Evolutionary conservation across 306 rosid genomes (phyloP).

Genomic region (Vicia faba): DNA sequence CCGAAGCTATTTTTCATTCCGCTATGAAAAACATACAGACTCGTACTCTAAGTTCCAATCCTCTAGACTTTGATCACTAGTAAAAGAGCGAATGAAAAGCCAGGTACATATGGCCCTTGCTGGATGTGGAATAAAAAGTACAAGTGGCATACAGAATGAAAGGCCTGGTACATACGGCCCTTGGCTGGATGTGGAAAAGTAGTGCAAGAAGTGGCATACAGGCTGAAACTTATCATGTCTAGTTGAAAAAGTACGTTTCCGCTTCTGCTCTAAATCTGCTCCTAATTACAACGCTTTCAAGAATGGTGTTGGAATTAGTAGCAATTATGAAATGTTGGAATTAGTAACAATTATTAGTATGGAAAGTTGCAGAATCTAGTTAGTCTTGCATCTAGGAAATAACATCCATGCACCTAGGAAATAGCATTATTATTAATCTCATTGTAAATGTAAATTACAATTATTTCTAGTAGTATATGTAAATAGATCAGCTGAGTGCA

Average conservation of each 20-base stretch:
- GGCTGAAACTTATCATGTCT: constrained; percentile 8
- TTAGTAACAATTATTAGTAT: no score
- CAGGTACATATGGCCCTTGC: neutral
- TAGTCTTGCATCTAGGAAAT: no score
- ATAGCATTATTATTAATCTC: no score
- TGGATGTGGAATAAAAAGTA: neutral
- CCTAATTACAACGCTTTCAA: constrained; percentile 19
- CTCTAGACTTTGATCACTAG: neutral
- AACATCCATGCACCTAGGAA: no score
- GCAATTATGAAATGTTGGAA: no score
- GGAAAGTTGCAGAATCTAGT: no score
- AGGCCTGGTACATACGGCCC: neutral
- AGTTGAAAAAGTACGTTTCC: constrained; percentile 12
- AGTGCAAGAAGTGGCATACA: neutral
- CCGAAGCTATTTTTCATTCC: neutral
- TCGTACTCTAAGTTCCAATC: constrained; percentile 6
- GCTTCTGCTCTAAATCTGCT: constrained; percentile 10
- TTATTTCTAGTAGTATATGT: no score
- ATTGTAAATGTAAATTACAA: no score
- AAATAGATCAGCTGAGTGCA: no score
- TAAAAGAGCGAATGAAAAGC: constrained; percentile 26
- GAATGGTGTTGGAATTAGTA: no score
- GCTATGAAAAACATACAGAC: constrained; percentile 16
- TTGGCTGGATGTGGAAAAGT: neutral
- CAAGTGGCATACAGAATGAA: constrained; percentile 6